These are phyloP conservation scores for Schizophyllum amplum DNA, from an alignment of 1,284 basidiomycete genomes.

Conservation along the genomic window DNA sequence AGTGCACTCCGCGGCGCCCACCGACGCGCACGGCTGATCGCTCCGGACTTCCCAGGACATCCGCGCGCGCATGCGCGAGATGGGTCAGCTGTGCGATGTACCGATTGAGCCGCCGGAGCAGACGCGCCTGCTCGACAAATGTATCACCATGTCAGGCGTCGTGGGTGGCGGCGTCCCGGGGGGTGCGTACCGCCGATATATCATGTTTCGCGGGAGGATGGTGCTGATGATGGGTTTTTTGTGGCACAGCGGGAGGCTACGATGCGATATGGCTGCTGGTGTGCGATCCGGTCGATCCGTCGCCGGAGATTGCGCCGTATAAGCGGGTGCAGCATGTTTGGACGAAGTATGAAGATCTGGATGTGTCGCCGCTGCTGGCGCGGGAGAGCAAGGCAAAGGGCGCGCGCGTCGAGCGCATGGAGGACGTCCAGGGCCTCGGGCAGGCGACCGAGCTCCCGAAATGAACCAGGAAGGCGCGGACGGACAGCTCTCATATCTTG, in stretches of 20 bases:
- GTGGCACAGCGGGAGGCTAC: conserved; percentile 79
- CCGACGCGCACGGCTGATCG: conserved; percentile 1
- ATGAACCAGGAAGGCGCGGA: too few relatives aligned
- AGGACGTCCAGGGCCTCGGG: conserved; percentile 54
- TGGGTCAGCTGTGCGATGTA: conserved; percentile 76
- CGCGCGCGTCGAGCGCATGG: conserved; percentile 53
- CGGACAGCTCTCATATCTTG: too few relatives aligned
- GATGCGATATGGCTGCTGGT: conserved; percentile 94
- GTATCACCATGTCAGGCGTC: conserved; percentile 72
- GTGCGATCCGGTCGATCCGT: conserved; percentile 49
- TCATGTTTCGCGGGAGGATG: conserved; percentile 2
- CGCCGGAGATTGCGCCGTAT: conserved; percentile 34
- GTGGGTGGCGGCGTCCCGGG: conserved; percentile 95
- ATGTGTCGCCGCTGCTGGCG: conserved; percentile 75
- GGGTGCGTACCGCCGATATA: conserved; percentile 41
- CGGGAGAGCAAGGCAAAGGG: conserved; percentile 73
- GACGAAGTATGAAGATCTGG: conserved; percentile 62
- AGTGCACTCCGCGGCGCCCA: conserved; percentile 3
- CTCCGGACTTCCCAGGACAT: conserved; percentile 56
- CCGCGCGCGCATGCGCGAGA: conserved; percentile 76
- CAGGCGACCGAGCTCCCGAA: conserved; percentile 26
- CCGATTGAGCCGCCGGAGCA: conserved; percentile 92
- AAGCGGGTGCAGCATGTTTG: conserved; percentile 66
- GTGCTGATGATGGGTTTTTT: conserved; percentile 4
- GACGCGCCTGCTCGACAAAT: conserved; percentile 79